Percentiles rank a stretch among this genome's conserved stretches.
Conservation (phyloP, 176 grass and related monocot species). For the Phyllostachys edulis region DNA sequence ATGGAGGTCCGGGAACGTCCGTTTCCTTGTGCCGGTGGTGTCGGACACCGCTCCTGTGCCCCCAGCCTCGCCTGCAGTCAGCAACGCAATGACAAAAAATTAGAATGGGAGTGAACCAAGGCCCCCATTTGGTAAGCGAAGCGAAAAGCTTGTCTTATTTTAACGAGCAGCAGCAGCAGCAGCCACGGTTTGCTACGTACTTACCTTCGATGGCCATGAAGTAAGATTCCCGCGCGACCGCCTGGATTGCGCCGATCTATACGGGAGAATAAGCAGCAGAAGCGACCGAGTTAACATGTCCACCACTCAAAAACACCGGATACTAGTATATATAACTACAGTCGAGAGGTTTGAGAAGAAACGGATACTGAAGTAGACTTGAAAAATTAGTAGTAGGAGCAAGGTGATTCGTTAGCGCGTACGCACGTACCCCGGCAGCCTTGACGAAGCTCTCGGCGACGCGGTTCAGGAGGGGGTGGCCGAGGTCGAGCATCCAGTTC, state of each 20-base stretch:
- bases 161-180: neutral
- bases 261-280: neutral
- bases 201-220: constrained; percentile 66
- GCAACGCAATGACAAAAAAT: neutral
- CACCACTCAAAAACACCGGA: no score
- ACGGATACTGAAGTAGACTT: no score
- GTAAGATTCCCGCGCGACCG: constrained; percentile 70
- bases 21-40: constrained; percentile 34
- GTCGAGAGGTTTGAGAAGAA: neutral
- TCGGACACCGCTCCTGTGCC: constrained; percentile 38
- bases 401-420: neutral
- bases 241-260: constrained; percentile 79
- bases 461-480: constrained; percentile 77
- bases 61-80: constrained; percentile 24
- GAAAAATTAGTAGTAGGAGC: no score
- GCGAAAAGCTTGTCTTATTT: neutral
- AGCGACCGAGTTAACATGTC: no score
- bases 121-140: neutral
- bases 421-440: constrained; percentile 66
- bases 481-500: constrained; percentile 70
- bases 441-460: constrained; percentile 86
- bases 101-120: neutral
- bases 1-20: constrained; percentile 43
- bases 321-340: no score
- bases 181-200: constrained; percentile 22